Percentiles rank a stretch among this genome's conserved stretches.
phyloP scores from a whole-genome alignment of 352 stramenopile species.

The Pelagophyceae sp. region DNA sequence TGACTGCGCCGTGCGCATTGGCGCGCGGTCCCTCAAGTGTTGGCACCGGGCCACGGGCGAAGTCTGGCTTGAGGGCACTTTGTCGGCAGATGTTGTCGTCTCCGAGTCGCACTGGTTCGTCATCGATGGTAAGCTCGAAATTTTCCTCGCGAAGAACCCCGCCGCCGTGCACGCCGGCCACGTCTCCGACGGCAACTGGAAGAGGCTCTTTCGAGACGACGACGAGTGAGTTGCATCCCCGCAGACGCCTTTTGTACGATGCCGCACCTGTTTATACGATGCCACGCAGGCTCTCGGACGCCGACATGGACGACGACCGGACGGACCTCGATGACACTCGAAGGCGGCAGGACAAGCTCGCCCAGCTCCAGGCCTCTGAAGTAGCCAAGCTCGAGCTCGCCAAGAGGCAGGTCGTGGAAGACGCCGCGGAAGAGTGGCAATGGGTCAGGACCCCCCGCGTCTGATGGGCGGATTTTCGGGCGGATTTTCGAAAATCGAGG shows the following conservation, averaged over 20 bases:
- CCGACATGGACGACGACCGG: slow-evolving; percentile 12
- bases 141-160: slow-evolving; percentile 4
- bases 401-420: background rate
- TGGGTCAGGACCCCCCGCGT: too few relatives aligned
- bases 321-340: slow-evolving; percentile 2
- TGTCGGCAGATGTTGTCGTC: background rate
- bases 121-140: background rate
- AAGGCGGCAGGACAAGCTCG: background rate
- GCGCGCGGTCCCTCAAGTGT: background rate
- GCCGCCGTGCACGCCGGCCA: background rate
- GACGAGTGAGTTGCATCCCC: too few relatives aligned
- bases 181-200: background rate
- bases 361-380: background rate
- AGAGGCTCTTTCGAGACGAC: slow-evolving; percentile 3
- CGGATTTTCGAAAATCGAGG: too few relatives aligned
- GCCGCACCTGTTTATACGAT: too few relatives aligned
- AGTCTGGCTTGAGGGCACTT: slow-evolving; percentile 8
- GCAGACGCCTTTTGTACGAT: too few relatives aligned
- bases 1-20: background rate
- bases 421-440: background rate
- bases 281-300: background rate
- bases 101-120: slow-evolving; percentile 4
- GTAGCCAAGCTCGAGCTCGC: slow-evolving; percentile 3
- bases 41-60: background rate
- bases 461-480: too few relatives aligned